phyloP scores from a whole-genome alignment of 148 eudicot species.

The Oxyria digyna region DNA sequence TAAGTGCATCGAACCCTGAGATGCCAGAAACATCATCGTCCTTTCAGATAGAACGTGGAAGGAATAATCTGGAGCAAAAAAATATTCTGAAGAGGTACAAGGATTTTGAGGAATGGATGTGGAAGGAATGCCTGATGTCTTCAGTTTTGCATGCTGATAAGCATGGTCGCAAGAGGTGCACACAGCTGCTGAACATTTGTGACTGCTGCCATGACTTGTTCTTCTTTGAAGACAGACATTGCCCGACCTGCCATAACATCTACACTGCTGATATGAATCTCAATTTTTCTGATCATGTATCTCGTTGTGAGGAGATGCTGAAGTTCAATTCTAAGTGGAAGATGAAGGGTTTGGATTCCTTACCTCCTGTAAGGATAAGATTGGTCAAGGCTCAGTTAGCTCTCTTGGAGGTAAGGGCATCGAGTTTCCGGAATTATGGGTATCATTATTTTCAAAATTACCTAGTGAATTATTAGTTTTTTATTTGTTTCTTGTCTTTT shows the following conservation, averaged over 20 bases:
- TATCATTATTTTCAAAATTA: too few species aligned
- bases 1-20: conserved; percentile 20
- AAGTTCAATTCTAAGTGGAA: conserved; percentile 19
- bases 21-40: conserved; percentile 30
- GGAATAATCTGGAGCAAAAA: conserved; percentile 30
- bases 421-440: too few species aligned
- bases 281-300: conserved; percentile 30
- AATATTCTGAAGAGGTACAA: conserved; percentile 35
- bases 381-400: conserved; percentile 55
- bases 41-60: conserved; percentile 40
- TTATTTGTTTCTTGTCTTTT: neutral
- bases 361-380: conserved; percentile 48
- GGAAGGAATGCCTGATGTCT: conserved; percentile 51
- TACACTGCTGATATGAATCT: conserved; percentile 12
- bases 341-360: conserved; percentile 14
- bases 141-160: conserved; percentile 37
- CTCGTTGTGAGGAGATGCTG: conserved; percentile 31
- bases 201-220: conserved; percentile 36
- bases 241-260: conserved; percentile 43
- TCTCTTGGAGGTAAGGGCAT: conserved; percentile 40
- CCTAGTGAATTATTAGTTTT: neutral
- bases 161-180: conserved; percentile 40
- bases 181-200: conserved; percentile 39
- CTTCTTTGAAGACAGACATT: conserved; percentile 38
- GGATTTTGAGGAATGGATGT: conserved; percentile 68